Percentiles rank a stretch among this genome's conserved stretches.
Evolutionary conservation across 2,329 filamentous ascomycete genomes (phyloP).

Genomic region (Cyphellophora europaea): DNA sequence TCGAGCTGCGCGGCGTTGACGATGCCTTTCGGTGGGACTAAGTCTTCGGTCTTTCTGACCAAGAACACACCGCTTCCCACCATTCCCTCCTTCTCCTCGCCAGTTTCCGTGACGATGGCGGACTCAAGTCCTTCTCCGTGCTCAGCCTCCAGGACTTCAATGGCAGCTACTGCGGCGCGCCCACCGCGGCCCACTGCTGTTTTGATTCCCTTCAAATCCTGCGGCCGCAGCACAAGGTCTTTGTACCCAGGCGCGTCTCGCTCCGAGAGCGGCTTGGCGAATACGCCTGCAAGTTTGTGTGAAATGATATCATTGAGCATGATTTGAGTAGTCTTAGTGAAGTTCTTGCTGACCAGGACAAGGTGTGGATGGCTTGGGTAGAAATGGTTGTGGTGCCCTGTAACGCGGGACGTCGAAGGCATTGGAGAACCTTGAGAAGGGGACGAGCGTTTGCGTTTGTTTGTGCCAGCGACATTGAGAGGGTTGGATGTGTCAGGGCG

Average conservation of each 20-base stretch:
- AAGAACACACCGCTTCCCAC: constrained; percentile 33
- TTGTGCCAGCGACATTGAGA: constrained; percentile 2
- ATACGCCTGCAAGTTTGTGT: constrained; percentile 71
- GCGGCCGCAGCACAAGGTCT: constrained; percentile 62
- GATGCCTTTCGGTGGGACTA: constrained; percentile 78
- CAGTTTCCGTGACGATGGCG: neutral
- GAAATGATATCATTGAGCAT: constrained; percentile 68
- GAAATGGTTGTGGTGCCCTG: constrained; percentile 17
- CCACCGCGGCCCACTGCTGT: constrained; percentile 52
- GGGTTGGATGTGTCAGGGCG: constrained; percentile 1
- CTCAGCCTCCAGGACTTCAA: constrained; percentile 22
- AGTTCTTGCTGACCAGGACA: constrained; percentile 32
- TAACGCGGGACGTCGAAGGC: constrained; percentile 9
- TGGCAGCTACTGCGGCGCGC: constrained; percentile 32
- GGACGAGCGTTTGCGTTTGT: constrained; percentile 31
- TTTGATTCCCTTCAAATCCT: constrained; percentile 70
- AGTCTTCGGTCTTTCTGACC: constrained; percentile 56
- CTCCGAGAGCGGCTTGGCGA: constrained; percentile 65
- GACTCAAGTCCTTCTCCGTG: constrained; percentile 12
- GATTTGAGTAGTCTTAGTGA: constrained; percentile 59
- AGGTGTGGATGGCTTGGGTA: constrained; percentile 25
- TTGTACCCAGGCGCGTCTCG: constrained; percentile 68
- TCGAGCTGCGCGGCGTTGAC: constrained; percentile 90
- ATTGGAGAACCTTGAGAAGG: constrained; percentile 21
- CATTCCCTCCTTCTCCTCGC: constrained; percentile 11